Evolutionary conservation across 2,329 filamentous ascomycete species (phyloP).

Genomic region (Epichloe bromicola): DNA sequence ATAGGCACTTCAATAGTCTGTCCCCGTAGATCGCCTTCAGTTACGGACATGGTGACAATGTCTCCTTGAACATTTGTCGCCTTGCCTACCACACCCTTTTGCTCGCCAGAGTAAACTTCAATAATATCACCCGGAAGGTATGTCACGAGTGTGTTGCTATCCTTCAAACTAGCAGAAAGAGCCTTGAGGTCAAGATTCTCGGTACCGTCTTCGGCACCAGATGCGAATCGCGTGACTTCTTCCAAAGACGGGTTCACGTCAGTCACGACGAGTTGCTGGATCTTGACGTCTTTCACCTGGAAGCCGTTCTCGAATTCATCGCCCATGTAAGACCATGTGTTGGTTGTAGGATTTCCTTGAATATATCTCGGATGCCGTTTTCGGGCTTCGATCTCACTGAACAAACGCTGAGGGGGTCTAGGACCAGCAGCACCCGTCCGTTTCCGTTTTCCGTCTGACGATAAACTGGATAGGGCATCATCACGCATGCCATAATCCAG

Average conservation of each 20-base stretch:
- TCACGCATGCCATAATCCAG: constrained; percentile 86
- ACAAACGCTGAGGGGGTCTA: constrained; percentile 75
- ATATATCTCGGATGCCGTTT: constrained; percentile 63
- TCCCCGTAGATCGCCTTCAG: constrained; percentile 67
- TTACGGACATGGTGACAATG: constrained; percentile 79
- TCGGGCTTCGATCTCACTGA: constrained; percentile 84
- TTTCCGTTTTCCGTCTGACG: constrained; percentile 65
- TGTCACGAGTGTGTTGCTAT: constrained; percentile 64
- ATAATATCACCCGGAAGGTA: constrained; percentile 94
- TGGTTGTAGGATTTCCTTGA: constrained; percentile 59
- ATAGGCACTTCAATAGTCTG: constrained; percentile 86
- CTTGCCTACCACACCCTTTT: constrained; percentile 78
- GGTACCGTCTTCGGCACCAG: constrained; percentile 78
- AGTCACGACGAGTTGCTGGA: constrained; percentile 72
- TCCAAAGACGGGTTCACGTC: constrained; percentile 89
- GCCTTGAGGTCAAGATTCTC: constrained; percentile 89
- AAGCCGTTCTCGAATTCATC: constrained; percentile 91
- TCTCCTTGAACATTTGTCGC: constrained; percentile 79
- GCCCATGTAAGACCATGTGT: constrained; percentile 71
- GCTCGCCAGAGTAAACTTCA: constrained; percentile 90
- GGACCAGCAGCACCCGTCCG: constrained; percentile 48
- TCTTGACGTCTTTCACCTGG: constrained; percentile 84
- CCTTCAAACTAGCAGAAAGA: constrained; percentile 78
- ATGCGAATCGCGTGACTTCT: constrained; percentile 89
- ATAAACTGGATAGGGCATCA: constrained; percentile 38